Evolutionary conservation across 768 basidiomycete species (phyloP), one percentile per base, ranked within the genome.

Genomic region (Steccherinum ochraceum): DNA sequence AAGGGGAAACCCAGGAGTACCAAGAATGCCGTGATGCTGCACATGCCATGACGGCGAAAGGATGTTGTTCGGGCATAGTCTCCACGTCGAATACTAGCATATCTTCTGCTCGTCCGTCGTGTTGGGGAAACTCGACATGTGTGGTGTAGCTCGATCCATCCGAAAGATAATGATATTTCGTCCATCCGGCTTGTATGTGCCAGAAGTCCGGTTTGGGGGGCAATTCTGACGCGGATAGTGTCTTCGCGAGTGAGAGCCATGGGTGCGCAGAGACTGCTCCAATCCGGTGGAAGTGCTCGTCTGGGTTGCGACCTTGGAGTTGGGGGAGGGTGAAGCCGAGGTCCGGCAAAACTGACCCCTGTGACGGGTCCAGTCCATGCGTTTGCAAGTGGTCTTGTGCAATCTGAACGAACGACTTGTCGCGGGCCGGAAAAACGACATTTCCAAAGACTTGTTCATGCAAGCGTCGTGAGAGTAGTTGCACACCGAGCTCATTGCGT

Each of bases 1-100:
- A 95, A 0, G 96, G 96, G 0, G 90, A 93, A 54, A 96, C 81
- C 94, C 96, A 99, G 2, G 81, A 80, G 62, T 98, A 99, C 95
- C 96, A 98, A 1, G 83, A 86, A 45, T 81, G 82, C 20, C 77
- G 73, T 3, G 92, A 84, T 1, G 80, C 89, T 2, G 94, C 94
- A 53, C 84, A 86, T 1, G 96, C 94, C 74, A 98, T 86, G 62
- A 97, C 72, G 12, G 95, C 79, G 62, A 81, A 92, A 1, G 84
- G 83, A 45, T 88, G 79, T 61, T 89, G 80, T 23, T 80, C 79
- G 1, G 89, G 89, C 76, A 98, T 78, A 0, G 90, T 93, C 69
- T 99, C 94, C 49, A 98, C 89, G 64, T 99, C 96, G 60, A 98
- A 96, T 10, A 81, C 78, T 56, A 98, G 78, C 75, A 87, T 75